phyloP scores from a whole-genome alignment of 345 rosid species.

The Citrus glauca region DNA sequence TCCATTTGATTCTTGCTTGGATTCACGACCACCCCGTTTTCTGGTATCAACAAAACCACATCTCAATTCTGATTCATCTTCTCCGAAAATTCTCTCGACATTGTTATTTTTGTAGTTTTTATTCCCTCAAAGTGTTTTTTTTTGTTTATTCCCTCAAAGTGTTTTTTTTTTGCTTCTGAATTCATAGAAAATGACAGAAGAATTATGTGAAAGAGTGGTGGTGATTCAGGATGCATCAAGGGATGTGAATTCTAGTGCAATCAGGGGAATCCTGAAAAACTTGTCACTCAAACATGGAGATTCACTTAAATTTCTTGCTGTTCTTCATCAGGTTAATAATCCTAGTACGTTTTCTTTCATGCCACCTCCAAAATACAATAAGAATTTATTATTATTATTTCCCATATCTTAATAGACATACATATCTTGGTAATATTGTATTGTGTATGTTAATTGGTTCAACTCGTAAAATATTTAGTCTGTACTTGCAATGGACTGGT shows the following conservation, averaged over 20 bases:
- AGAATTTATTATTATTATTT: constrained; percentile 15
- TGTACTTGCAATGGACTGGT: no score
- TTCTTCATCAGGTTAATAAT: constrained; percentile 60
- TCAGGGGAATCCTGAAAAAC: constrained; percentile 22
- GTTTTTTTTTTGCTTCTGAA: no score
- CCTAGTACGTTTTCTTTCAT: constrained; percentile 57
- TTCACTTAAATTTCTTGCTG: constrained; percentile 34
- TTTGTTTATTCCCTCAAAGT: no score
- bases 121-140: no score
- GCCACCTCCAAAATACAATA: constrained; percentile 29
- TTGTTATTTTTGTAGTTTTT: no score
- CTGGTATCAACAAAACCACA: no score
- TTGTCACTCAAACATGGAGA: constrained; percentile 46
- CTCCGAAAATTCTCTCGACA: no score
- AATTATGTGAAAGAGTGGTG: constrained; percentile 34
- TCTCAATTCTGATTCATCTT: no score
- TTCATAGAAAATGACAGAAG: constrained; percentile 22
- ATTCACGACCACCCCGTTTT: constrained; percentile 20
- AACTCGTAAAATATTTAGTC: no score
- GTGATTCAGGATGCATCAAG: constrained; percentile 44
- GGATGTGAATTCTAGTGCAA: constrained; percentile 33
- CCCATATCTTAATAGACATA: no score
- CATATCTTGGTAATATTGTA: neutral
- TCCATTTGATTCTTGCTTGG: constrained; percentile 21
- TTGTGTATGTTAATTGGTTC: neutral